Conservation (phyloP, 257 asterid genomes). For the Misopates orontium region DNA sequence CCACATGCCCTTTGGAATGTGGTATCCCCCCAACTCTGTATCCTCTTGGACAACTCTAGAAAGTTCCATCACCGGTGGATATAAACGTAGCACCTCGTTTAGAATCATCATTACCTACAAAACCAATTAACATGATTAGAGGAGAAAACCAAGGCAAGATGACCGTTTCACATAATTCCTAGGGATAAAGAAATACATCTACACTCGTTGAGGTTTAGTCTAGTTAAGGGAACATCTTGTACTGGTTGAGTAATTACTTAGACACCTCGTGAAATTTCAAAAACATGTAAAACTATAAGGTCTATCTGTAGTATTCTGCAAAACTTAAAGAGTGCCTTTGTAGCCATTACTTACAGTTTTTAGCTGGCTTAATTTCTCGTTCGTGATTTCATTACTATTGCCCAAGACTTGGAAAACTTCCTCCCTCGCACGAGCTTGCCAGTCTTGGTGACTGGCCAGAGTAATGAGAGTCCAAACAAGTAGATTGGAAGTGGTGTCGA, state of each 20-base stretch:
- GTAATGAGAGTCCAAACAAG: constrained; percentile 28
- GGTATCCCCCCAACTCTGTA: not conserved
- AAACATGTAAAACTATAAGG: no score
- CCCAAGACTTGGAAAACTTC: constrained; percentile 22
- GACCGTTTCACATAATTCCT: no score
- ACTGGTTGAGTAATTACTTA: no score
- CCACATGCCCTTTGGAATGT: constrained; percentile 18
- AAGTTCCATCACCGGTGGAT: constrained; percentile 19
- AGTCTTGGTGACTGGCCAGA: constrained; percentile 3
- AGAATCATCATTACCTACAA: constrained; percentile 26
- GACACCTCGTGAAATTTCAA: no score
- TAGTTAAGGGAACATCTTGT: no score
- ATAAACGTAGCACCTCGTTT: constrained; percentile 27
- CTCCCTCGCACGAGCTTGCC: constrained; percentile 29
- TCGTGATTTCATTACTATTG: not conserved
- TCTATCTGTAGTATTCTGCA: no score
- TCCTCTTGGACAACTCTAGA: constrained; percentile 15
- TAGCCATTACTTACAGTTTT: constrained; percentile 18
- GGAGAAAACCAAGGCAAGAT: no score
- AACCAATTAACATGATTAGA: not conserved
- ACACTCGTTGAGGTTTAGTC: no score
- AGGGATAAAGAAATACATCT: no score
- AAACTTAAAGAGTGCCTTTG: no score
- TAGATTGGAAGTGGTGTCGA: constrained; percentile 4
- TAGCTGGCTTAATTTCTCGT: constrained; percentile 11